phyloP scores from a whole-genome alignment of 1,139 yeast genomes.

The Yamadazyma buinensis region DNA sequence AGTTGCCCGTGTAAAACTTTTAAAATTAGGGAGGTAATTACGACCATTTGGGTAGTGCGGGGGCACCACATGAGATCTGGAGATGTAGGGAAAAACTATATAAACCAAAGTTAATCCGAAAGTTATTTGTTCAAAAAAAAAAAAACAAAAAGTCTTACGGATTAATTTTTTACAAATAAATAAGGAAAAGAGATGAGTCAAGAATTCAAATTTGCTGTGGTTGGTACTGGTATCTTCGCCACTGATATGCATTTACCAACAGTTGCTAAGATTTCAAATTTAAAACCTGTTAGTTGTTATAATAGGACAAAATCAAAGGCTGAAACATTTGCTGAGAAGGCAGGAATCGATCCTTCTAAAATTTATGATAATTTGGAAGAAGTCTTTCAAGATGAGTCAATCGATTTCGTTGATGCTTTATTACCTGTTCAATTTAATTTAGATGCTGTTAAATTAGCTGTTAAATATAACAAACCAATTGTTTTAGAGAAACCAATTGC shows the following conservation, averaged over 20 bases:
- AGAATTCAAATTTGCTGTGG: constrained; percentile 56
- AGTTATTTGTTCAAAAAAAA: no score
- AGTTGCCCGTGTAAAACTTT: no score
- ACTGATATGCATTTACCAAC: constrained; percentile 79
- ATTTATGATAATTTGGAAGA: constrained; percentile 66
- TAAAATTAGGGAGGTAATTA: no score
- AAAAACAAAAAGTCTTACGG: no score
- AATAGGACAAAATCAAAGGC: constrained; percentile 86
- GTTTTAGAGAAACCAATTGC: constrained; percentile 90
- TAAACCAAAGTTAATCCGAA: no score
- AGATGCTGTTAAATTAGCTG: constrained; percentile 61
- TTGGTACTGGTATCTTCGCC: constrained; percentile 94
- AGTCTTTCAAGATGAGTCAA: constrained; percentile 56
- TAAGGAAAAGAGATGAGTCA: not conserved
- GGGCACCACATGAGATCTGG: no score
- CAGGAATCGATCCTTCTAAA: constrained; percentile 45
- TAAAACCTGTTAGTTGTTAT: constrained; percentile 54
- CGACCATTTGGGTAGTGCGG: no score
- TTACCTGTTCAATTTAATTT: constrained; percentile 81
- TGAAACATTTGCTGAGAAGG: constrained; percentile 65
- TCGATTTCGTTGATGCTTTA: constrained; percentile 78
- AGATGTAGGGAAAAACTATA: no score
- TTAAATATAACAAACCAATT: constrained; percentile 71
- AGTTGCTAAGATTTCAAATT: constrained; percentile 37
- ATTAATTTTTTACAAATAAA: no score